Evolutionary conservation across 1,139 yeast genomes (phyloP).

Genomic region (Pichia sp.): DNA sequence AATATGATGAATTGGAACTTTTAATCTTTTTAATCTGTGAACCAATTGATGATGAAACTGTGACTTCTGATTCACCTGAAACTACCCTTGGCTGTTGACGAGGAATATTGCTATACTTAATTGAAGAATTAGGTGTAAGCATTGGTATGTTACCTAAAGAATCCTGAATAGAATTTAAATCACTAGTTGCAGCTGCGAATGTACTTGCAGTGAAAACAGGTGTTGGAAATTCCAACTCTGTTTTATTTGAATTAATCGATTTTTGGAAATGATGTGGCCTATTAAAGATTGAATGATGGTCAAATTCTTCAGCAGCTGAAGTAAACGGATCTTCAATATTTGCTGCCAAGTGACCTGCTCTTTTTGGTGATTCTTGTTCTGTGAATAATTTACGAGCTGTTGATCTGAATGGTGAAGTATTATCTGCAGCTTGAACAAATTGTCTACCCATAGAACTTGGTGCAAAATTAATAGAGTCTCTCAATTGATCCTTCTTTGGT

Average conservation of each 20-base stretch:
- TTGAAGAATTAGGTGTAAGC: conserved; percentile 18
- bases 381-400: conserved; percentile 54
- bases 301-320: conserved; percentile 27
- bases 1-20: conserved; percentile 17
- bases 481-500: conserved; percentile 29
- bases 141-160: conserved; percentile 21
- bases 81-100: conserved; percentile 13
- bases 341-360: conserved; percentile 38
- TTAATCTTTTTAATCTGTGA: conserved; percentile 9
- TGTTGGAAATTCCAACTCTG: conserved; percentile 50
- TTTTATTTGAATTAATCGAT: conserved; percentile 32
- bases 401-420: conserved; percentile 13
- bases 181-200: conserved; percentile 48
- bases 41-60: conserved; percentile 10
- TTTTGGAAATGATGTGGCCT: conserved; percentile 27
- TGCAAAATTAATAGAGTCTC: conserved; percentile 19
- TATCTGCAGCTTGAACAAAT: conserved; percentile 27
- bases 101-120: conserved; percentile 9
- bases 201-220: conserved; percentile 60
- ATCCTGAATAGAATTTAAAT: conserved; percentile 17
- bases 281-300: conserved; percentile 14
- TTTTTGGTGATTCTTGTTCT: conserved; percentile 57
- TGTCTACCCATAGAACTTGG: conserved; percentile 27
- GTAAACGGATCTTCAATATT: conserved; percentile 38
- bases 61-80: conserved; percentile 11